A percentile compares a stretch with the other conserved stretches of the same genome.
Conservation (phyloP, 306 rosid genomes). For the Quercus gilva region DNA sequence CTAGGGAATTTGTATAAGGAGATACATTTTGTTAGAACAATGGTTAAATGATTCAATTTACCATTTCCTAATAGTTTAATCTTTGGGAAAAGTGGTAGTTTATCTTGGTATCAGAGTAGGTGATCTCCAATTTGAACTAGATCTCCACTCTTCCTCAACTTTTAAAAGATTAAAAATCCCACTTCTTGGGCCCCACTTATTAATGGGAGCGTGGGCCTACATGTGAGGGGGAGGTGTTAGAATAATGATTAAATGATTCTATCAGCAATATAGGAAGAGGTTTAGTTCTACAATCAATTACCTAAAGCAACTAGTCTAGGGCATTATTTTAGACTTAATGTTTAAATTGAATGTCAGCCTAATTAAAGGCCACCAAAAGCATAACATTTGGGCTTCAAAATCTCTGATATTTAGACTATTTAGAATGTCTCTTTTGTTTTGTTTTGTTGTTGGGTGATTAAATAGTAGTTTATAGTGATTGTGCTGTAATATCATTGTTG, state of each 20-base stretch:
- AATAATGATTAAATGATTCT: background rate
- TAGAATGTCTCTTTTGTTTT: background rate
- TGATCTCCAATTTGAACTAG: too few relatives aligned
- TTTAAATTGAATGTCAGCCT: background rate
- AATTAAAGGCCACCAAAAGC: background rate
- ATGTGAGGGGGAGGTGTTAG: too few relatives aligned
- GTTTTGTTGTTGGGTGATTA: background rate
- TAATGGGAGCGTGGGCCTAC: too few relatives aligned
- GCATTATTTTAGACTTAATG: background rate
- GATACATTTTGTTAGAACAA: too few relatives aligned
- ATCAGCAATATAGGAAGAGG: background rate
- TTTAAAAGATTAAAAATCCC: too few relatives aligned
- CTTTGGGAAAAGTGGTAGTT: too few relatives aligned
- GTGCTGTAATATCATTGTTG: slow-evolving; percentile 12
- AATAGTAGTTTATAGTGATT: background rate
- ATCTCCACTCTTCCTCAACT: too few relatives aligned
- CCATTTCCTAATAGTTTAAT: too few relatives aligned
- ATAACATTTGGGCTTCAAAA: background rate
- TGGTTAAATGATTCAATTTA: too few relatives aligned
- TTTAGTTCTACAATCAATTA: background rate
- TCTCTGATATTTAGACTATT: background rate
- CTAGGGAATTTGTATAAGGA: background rate
- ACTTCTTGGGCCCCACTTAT: background rate
- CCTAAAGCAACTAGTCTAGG: background rate
- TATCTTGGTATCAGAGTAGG: too few relatives aligned